Base-by-base conservation (phyloP, 1,284 basidiomycete genomes). In the Mycena sp. region DNA sequence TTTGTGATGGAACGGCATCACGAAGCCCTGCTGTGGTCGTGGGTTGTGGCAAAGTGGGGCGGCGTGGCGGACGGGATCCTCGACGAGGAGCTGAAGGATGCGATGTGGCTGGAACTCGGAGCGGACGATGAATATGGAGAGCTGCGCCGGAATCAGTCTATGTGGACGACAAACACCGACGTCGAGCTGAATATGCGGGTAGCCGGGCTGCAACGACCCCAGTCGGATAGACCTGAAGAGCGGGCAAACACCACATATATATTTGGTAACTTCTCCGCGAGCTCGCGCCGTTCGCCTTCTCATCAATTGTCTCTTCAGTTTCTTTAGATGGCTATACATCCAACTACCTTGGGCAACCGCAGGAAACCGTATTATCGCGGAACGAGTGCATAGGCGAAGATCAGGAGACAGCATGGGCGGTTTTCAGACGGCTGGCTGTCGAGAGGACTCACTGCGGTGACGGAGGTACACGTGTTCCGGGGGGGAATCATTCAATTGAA, bases 21-120 rank as follows among this genome's bases (percentile, higher is more conserved):
- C 10, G 81, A 82, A 69, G 77, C 77, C 6, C 66, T 81, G 21
- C 68, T 82, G n/a, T 82, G 81, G 81, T 67, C 73, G 7, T 82
- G 77, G 76, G 68, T 70, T 16, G 77, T 82, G 26, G 81, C 49
- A 71, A 68, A 68, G 43, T 68, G 67, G 65, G 73, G 81, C 25
- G 73, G 69, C 3, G 61, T 72, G 4, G 72, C 73, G 45, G 74
- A 76, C 50, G 69, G 67, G 35, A 74, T 74, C 71, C 64, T 74
- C 29, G 69, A 66, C 44, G 66, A 44, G 12, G 69, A 75, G 43
- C 64, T 58, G 12, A 72, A 70, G 32, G 64, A 50, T 10, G 76
- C 72, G 51, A 68, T 68, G 67, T 83, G 81, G 81, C 53, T 61
- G 11, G 78, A 79, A 66, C 64, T 82, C 16, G 63, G 62, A 2